phyloP scores from a whole-genome alignment of 2,329 filamentous ascomycete genomes.

The Pyrenochaeta sp. region DNA sequence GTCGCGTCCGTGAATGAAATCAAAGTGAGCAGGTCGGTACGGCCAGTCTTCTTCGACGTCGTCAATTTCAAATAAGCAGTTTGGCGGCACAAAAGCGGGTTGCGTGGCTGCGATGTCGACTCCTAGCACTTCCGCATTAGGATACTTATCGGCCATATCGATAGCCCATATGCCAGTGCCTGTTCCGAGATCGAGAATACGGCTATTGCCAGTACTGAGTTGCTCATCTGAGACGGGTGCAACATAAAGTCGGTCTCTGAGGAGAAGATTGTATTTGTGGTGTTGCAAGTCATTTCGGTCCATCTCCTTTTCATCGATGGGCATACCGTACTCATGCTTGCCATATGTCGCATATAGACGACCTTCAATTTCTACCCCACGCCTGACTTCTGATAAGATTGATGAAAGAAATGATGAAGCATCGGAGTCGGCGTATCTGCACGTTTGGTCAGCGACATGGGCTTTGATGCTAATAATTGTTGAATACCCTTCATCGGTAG shows the following conservation, averaged over 20 bases:
- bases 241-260: slow-evolving; percentile 23
- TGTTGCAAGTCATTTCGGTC: slow-evolving; percentile 35
- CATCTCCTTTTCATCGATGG: slow-evolving; percentile 34
- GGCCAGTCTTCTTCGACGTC: slow-evolving; percentile 50
- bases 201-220: slow-evolving; percentile 8
- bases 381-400: slow-evolving; percentile 29
- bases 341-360: slow-evolving; percentile 29
- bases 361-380: slow-evolving; percentile 30
- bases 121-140: slow-evolving; percentile 20
- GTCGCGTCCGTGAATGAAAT: slow-evolving; percentile 43
- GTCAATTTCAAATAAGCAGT: slow-evolving; percentile 51
- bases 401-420: slow-evolving; percentile 33
- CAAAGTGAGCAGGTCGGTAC: slow-evolving; percentile 40
- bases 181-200: slow-evolving; percentile 31
- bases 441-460: slow-evolving; percentile 3
- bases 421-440: slow-evolving; percentile 30
- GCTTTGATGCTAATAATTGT: not conserved
- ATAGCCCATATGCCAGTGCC: slow-evolving; percentile 36
- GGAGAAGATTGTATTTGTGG: slow-evolving; percentile 31
- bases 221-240: slow-evolving; percentile 21
- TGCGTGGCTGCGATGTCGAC: slow-evolving; percentile 51
- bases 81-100: slow-evolving; percentile 50
- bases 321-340: slow-evolving; percentile 34
- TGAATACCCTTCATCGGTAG: slow-evolving; percentile 31
- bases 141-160: slow-evolving; percentile 33